Base-by-base conservation (phyloP, 2,329 filamentous ascomycete species). In the Plenodomus biglobosus region DNA sequence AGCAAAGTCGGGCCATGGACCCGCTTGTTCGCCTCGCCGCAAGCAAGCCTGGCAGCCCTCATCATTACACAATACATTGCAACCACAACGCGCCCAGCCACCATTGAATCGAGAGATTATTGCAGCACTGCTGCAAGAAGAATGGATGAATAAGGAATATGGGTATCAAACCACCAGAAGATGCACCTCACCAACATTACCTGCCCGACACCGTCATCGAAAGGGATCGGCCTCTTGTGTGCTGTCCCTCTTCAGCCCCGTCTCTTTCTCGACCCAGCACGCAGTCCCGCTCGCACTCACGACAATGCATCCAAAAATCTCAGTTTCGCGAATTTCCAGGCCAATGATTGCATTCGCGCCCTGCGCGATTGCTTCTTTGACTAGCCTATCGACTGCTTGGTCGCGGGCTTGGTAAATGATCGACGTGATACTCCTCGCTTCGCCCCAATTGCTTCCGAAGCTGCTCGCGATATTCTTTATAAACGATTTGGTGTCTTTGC, bases 401-500 rank as follows among this genome's bases (percentile, higher is more conserved):
- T 70, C 66, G 17, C 68, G 56, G 13, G 65, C 65, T 19, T 65
- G 62, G 46, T 70, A 70, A 0, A 70, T 46, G 40, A 64, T 62
- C 21, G 61, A 55, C 5, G 68, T 70, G 19, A 70, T 42, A 4
- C 52, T 61, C 47, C 64, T 70, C 4, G 66, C 56, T 43, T 70
- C 68, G 39, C 58, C 67, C 43, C 61, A 66, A 13, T 51, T 61
- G 27, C 59, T 61, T 16, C 44, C 30, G 32, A 63, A 50, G 17
- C 27, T 56, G 22, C 42, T 50, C 7, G 55, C 53, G 6, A 66
- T 52, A 19, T 61, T 58, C 39, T 70, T 70, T 40, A 70, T 52
- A 40, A 70, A 70, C 2, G 66, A 53, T 38, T 70, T 70, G 2
- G 61, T 65, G 37, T 68, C 65, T 56, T 68, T 69, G 48, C 67